Percentiles rank a stretch among this genome's conserved stretches.
Conservation (phyloP, 2,329 filamentous ascomycete species). For the Fusarium gaditjirri region DNA sequence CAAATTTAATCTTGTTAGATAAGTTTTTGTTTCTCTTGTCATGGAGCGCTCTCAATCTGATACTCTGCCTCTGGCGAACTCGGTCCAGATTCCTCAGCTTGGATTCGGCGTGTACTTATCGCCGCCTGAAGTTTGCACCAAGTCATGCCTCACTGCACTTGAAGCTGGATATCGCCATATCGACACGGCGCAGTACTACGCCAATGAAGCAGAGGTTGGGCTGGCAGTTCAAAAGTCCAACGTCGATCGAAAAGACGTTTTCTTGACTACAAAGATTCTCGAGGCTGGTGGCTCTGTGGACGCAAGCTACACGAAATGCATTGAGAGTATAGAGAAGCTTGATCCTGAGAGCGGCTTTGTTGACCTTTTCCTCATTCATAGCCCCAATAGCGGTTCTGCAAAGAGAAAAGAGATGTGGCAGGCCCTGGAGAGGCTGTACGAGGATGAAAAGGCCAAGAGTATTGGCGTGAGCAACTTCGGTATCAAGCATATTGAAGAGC, state of each 20-base stretch:
- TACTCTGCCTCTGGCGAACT: conserved; percentile 39
- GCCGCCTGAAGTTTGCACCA: conserved; percentile 61
- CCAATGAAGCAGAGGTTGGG: conserved; percentile 59
- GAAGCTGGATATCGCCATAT: conserved; percentile 67
- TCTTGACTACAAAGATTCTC: conserved; percentile 65
- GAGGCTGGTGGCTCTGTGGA: conserved; percentile 59
- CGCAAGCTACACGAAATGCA: conserved; percentile 66
- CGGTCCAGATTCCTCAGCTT: conserved; percentile 65
- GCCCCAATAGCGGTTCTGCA: conserved; percentile 63
- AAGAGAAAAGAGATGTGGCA: conserved; percentile 72
- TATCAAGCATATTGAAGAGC: conserved; percentile 72
- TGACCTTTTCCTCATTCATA: conserved; percentile 77
- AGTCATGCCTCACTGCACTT: conserved; percentile 66
- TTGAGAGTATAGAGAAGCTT: conserved; percentile 72
- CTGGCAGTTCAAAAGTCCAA: conserved; percentile 58
- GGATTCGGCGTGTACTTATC: conserved; percentile 78
- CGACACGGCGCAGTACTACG: conserved; percentile 55
- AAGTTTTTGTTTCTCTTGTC: too few relatives aligned
- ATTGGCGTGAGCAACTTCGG: conserved; percentile 81
- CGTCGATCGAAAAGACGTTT: conserved; percentile 59
- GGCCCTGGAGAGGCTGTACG: conserved; percentile 69
- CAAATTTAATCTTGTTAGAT: background rate
- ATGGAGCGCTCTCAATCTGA: conserved; percentile 29
- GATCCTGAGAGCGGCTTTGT: conserved; percentile 68
- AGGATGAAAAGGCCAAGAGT: conserved; percentile 68